Evolutionary conservation across 495 filamentous ascomycete genomes (phyloP).

Genomic region (Talaromyces ruber): DNA sequence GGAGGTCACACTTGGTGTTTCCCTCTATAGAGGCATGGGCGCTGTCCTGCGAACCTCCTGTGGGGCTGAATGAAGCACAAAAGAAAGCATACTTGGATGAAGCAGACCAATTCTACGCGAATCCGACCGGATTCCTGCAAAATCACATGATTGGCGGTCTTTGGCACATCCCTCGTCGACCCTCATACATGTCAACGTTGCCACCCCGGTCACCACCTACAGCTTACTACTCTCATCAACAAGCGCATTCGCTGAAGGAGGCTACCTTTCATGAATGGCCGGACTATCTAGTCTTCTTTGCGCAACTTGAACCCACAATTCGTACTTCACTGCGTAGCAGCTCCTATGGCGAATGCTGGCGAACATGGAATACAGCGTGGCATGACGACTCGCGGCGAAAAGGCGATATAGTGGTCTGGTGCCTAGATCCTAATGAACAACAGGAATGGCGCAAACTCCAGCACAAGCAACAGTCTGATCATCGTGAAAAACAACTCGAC

Average conservation of each 20-base stretch:
- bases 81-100: conserved; percentile 70
- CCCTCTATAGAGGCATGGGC: conserved; percentile 74
- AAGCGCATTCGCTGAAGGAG: not conserved
- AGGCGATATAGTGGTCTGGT: conserved; percentile 86
- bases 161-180: conserved; percentile 29
- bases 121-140: conserved; percentile 53
- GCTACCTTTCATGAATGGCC: conserved; percentile 38
- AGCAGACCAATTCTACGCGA: conserved; percentile 78
- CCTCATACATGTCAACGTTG: conserved; percentile 17
- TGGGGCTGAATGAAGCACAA: conserved; percentile 49
- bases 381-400: conserved; percentile 81
- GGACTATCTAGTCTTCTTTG: conserved; percentile 57
- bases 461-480: conserved; percentile 13
- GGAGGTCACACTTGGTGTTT: conserved; percentile 78
- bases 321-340: conserved; percentile 40
- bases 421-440: conserved; percentile 34
- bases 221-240: not conserved
- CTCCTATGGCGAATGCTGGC: conserved; percentile 59
- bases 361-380: conserved; percentile 69
- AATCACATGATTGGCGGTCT: conserved; percentile 37
- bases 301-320: conserved; percentile 48
- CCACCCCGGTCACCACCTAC: not conserved
- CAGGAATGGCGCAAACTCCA: conserved; percentile 12
- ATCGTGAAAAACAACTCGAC: conserved; percentile 29
- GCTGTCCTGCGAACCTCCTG: conserved; percentile 81